Evolutionary conservation across 192 early-diverging fungal genomes (phyloP), one percentile per base, ranked within the genome.

Genomic region (Backusella tarrabulga): DNA sequence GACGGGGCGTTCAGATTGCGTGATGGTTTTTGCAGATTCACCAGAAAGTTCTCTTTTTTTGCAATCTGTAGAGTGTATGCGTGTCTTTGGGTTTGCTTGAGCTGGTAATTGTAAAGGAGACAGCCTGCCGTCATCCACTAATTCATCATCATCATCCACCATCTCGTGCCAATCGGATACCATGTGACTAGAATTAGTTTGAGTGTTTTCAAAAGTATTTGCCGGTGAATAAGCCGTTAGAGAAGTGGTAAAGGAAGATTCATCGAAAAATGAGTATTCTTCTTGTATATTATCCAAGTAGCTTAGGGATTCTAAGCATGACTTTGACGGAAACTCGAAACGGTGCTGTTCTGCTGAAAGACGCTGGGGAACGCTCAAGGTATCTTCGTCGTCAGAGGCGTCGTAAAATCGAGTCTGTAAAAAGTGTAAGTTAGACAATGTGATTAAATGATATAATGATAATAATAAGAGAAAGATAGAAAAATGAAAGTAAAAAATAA

Each of bases 101-200:
- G 46, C 66, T 63, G 78, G 78, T 23, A 79, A 52, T 63, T 79
- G 78, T 34, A 79, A 40, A 44, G 78, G 78, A 42, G 72, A 74
- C 12, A 79, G 44, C 56, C 69, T 46, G 50, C 73, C 35, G 26
- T 79, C 78, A 36, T 71, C 66, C 34, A 72, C 40, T 14, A 72
- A 29, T 6, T 29, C 40, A 32, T 72, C 23, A 71, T 70, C 36
- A 44, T 72, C 71, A 50, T 72, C n/a, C 1, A 68, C 15, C 15
- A 41, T 46, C 71, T 72, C 71, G 71, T 72, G 71, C 71, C 71
- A 72, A 63, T 63, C 23, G 6, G 56, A 63, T 63, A 5, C 56
- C 56, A 63, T 63, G 21, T 63, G 56, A 63, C 23, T 63, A 63
- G 56, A 63, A 26, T 63, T 63, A 29, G 14, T 29, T 63, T 63